Base-by-base conservation (phyloP, 441 rosid genomes). In the Erodium moschatum region DNA sequence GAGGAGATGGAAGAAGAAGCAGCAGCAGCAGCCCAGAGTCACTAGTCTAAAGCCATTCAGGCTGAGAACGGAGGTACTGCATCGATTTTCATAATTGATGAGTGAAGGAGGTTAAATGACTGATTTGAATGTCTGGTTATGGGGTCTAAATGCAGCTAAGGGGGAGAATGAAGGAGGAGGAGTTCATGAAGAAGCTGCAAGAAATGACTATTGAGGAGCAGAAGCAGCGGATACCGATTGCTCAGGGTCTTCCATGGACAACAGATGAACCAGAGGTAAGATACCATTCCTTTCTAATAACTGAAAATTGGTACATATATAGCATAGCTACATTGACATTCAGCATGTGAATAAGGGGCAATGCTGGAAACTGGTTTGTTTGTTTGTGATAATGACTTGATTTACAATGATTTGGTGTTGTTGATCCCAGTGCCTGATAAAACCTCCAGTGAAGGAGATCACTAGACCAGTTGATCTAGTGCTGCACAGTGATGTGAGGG, bases 201-300 rank as follows among this genome's bases (percentile, higher is more conserved):
- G 95, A 91, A 71, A 83, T 83, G 75, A 81, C 78, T 78, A 66
- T 63, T 8, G 94, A 85, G 77, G 91, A 87, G 79, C 92, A 89
- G 81, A 89, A 74, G 76, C 81, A 70, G 75, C 81, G 94, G 65
- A 83, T 91, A 69, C 99, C 92, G 0, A 67, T 88, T 68, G 97
- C 98, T 6, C 97, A 91, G 79, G 98, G 97, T 74, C 94, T 89
- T 73, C 98, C 98, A 31, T 89, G 88, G 89, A 93, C 98, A 69
- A 91, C 96, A 1, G 97, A 93, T 73, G 98, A 91, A 69, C 96
- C 97, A 44, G 96, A 93, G 89, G 98, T 89, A 71, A 77, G 76
- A 64, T 58, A 13, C 31, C 27, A 38, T 5, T 0, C 44, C 48
- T 18, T 56, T 12, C 50, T 19, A 38, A 20, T 4, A 18, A 13